Evolutionary conservation across 2,329 filamentous ascomycete genomes (phyloP).

Genomic region (Emmonsia crescens): DNA sequence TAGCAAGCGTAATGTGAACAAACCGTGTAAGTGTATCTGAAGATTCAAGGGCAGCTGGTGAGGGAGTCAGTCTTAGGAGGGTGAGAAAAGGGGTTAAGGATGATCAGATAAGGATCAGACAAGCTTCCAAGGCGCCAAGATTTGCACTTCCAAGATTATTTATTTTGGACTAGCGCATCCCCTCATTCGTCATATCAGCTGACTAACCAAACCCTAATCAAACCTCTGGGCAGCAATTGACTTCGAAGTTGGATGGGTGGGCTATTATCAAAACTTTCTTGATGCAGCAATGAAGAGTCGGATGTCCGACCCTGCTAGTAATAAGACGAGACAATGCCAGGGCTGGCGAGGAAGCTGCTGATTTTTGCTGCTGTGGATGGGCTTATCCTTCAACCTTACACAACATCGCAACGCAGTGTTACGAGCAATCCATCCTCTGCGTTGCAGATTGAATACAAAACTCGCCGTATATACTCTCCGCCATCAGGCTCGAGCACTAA

Average conservation of each 20-base stretch:
- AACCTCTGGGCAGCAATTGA: not conserved
- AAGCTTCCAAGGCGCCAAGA: not conserved
- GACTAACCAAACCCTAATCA: not conserved
- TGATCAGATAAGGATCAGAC: not conserved
- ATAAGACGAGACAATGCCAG: slow-evolving; percentile 49
- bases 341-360: slow-evolving; percentile 65
- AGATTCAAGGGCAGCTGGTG: not conserved
- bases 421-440: slow-evolving; percentile 43
- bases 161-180: not conserved
- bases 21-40: not conserved
- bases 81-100: no score
- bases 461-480: slow-evolving; percentile 39
- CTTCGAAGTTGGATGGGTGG: not conserved
- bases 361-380: slow-evolving; percentile 75
- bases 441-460: slow-evolving; percentile 61
- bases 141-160: not conserved
- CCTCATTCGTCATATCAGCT: not conserved
- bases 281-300: not conserved
- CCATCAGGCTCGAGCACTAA: slow-evolving; percentile 20
- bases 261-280: not conserved
- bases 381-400: slow-evolving; percentile 64
- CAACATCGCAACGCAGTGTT: slow-evolving; percentile 35
- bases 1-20: not conserved
- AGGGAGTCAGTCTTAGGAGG: not conserved
- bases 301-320: not conserved